Base-by-base conservation (phyloP, 306 rosid species). In the Prunus armeniaca region DNA sequence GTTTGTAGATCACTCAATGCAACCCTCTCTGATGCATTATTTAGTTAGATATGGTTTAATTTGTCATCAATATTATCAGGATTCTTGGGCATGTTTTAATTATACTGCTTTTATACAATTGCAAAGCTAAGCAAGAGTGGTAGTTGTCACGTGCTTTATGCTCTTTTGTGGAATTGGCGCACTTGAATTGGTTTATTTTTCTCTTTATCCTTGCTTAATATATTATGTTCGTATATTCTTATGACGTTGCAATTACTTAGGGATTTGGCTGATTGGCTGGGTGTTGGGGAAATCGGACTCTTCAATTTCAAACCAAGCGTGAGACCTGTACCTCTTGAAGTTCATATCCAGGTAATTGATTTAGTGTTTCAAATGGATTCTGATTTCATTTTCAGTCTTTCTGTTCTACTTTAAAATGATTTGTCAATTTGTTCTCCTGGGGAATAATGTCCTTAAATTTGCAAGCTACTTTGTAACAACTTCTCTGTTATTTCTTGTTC, bases 251-350 rank as follows among this genome's bases (percentile, higher is more conserved):
- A 74, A 81, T 68, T 80, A 61, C 83, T 58, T 61, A 94, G 98
- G 69, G 93, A 95, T 85, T 87, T 95, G 84, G 97, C 89, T 80
- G 98, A 95, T 80, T 95, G 98, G 98, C 83, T 95, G 89, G 98
- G 98, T 67, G 96, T 95, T 71, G 96, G 83, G 77, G 98, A 95
- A 74, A 80, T 82, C n/a, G 97, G 98, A 47, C 95, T 95, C 72
- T 95, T 92, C 89, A 95, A 95, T 84, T 95, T 95, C 88, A 95
- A 95, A 89, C 98, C 98, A 75, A 95, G 98, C 61, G 98, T 95
- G 78, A 89, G 98, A 84, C 98, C 96, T 69, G 98, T 95, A 34
- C 96, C 98, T 46, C 87, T 94, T 76, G 97, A 94, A 85, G 98
- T 90, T 80, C 98, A 95, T 88, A 95, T 95, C 75, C 97, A 95